These are phyloP conservation scores for Trifolium subterraneum DNA, from an alignment of 306 rosid species.

Conservation along the genomic window DNA sequence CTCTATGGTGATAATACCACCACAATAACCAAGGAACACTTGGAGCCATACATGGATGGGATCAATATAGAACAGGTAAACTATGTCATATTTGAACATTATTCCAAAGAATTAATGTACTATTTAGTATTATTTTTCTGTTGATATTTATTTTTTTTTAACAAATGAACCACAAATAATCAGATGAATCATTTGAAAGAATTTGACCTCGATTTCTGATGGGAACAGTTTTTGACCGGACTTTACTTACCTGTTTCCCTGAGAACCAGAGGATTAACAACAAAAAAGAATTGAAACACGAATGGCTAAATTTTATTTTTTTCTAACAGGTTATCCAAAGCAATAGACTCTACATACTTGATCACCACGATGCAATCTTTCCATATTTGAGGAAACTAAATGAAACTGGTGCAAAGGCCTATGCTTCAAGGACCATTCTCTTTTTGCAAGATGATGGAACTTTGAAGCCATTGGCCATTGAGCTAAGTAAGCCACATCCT, in stretches of 20 bases:
- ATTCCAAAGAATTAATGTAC: no score
- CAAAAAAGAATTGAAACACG: no score
- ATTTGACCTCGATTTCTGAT: no score
- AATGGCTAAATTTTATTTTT: no score
- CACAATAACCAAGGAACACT: conserved; percentile 54
- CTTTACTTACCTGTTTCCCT: no score
- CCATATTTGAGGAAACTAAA: conserved; percentile 69
- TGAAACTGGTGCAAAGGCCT: conserved; percentile 52
- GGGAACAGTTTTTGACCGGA: no score
- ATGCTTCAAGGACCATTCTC: conserved; percentile 65
- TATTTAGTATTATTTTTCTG: no score
- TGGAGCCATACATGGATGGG: conserved; percentile 58
- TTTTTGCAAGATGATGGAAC: conserved; percentile 70
- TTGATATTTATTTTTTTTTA: no score
- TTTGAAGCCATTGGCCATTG: conserved; percentile 75
- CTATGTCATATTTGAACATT: no score
- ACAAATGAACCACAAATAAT: no score
- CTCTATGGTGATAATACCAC: conserved; percentile 68
- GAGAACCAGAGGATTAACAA: no score
- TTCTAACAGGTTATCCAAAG: conserved; percentile 1
- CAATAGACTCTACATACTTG: conserved; percentile 63
- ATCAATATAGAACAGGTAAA: conserved; percentile 50
- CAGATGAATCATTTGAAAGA: no score
- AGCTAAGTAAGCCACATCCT: conserved; percentile 63
- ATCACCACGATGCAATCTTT: conserved; percentile 69